Percentiles rank a stretch among this genome's conserved stretches.
phyloP scores from a whole-genome alignment of 169 alveolate species.

The Theileria annulata region DNA sequence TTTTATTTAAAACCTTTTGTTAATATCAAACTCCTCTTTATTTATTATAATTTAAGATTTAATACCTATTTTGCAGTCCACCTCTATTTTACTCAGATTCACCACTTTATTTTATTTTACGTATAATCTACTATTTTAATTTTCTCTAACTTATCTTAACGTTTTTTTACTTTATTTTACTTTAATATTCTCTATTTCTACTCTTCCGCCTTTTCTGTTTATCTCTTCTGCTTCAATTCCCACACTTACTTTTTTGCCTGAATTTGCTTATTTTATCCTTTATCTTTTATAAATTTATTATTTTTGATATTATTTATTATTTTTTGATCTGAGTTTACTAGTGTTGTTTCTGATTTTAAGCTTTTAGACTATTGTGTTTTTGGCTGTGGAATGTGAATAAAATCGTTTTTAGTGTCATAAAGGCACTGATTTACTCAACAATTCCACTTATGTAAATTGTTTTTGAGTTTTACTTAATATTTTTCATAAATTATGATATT shows the following conservation, averaged over 20 bases:
- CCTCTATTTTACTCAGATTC: neutral
- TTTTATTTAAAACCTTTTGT: slow-evolving; percentile 4
- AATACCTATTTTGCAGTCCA: neutral
- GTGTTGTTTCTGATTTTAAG: neutral
- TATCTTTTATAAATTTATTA: neutral
- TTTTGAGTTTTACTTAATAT: too few relatives aligned
- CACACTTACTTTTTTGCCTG: neutral
- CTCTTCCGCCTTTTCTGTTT: neutral
- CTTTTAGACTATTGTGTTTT: neutral
- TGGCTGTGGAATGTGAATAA: neutral
- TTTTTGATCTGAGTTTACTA: neutral
- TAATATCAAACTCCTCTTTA: neutral
- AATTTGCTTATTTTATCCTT: neutral
- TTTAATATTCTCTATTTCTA: neutral
- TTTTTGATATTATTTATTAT: neutral
- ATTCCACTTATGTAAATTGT: neutral
- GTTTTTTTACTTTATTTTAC: neutral
- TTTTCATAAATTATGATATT: neutral
- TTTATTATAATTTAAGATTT: neutral
- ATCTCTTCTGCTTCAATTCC: neutral
- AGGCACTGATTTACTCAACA: neutral
- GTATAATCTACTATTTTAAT: neutral
- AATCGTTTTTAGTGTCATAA: neutral
- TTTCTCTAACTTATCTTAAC: neutral
- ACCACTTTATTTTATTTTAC: neutral